A percentile compares a stretch with the other conserved stretches of the same genome.
These are phyloP conservation scores for Ceratocystis destructans DNA, from an alignment of 2,329 filamentous ascomycete species.

Conservation along the genomic window DNA sequence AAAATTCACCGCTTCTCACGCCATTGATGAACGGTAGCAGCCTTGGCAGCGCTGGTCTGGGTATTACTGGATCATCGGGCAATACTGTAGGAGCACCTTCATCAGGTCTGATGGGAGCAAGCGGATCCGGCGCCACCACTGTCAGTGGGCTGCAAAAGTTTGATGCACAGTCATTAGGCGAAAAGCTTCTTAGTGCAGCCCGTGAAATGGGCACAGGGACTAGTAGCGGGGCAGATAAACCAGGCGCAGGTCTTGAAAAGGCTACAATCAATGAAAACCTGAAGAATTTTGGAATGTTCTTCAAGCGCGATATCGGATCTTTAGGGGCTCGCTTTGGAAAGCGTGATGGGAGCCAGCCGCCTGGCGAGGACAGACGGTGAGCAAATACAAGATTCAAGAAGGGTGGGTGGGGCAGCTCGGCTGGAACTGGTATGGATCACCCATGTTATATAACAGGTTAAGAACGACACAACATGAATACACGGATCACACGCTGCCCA, in stretches of 20 bases:
- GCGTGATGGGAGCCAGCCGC: constrained; percentile 33
- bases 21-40: constrained; percentile 42
- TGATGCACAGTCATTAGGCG: constrained; percentile 69
- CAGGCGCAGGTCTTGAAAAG: constrained; percentile 36
- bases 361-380: constrained; percentile 19
- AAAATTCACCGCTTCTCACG: constrained; percentile 56
- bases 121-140: constrained; percentile 30
- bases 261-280: constrained; percentile 82
- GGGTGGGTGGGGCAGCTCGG: neutral
- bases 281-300: constrained; percentile 93
- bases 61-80: neutral
- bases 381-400: neutral
- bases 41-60: constrained; percentile 20
- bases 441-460: neutral
- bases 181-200: constrained; percentile 76
- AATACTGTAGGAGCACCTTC: neutral
- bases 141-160: constrained; percentile 42
- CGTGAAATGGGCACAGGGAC: constrained; percentile 59
- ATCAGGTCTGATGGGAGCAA: constrained; percentile 14
- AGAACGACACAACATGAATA: neutral
- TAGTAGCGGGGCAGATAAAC: constrained; percentile 18
- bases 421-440: neutral
- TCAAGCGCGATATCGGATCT: constrained; percentile 70
- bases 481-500: neutral
- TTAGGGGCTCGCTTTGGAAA: constrained; percentile 62